phyloP scores from a whole-genome alignment of 768 basidiomycete genomes.

The Calocybe cyanea region DNA sequence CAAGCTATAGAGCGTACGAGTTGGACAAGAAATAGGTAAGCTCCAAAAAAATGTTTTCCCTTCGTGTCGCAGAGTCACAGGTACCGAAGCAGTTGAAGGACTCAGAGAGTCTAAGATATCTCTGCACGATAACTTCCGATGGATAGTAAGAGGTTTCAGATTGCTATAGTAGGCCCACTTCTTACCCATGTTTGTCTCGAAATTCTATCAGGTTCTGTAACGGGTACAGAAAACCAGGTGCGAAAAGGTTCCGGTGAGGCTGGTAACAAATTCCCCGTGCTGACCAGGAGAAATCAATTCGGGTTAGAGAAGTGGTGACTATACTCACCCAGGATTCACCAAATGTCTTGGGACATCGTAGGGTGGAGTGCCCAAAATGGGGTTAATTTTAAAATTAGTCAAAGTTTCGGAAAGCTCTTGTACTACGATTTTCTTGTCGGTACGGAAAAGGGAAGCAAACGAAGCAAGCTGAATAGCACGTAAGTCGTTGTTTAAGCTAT shows the following conservation, averaged over 20 bases:
- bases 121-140: neutral
- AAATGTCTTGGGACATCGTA: conserved; percentile 19
- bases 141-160: neutral
- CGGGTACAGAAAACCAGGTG: neutral
- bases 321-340: conserved; percentile 18
- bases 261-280: conserved; percentile 6
- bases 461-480: neutral
- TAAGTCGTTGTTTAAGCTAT: neutral
- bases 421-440: neutral
- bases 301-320: neutral
- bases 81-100: neutral
- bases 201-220: neutral
- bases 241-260: neutral
- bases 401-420: neutral
- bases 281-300: neutral
- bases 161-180: neutral
- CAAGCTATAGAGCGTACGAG: conserved; percentile 19
- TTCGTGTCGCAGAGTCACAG: conserved; percentile 13
- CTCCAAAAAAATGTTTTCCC: conserved; percentile 12
- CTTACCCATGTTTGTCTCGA: conserved; percentile 4
- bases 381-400: neutral
- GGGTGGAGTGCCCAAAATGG: conserved; percentile 13
- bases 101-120: conserved; percentile 2
- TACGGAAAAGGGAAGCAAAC: neutral
- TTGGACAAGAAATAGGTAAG: conserved; percentile 12